A percentile compares a stretch with the other conserved stretches of the same genome.
These are phyloP conservation scores for Endoconidiophora laricicola DNA, from an alignment of 2,329 filamentous ascomycete species.

Conservation along the genomic window DNA sequence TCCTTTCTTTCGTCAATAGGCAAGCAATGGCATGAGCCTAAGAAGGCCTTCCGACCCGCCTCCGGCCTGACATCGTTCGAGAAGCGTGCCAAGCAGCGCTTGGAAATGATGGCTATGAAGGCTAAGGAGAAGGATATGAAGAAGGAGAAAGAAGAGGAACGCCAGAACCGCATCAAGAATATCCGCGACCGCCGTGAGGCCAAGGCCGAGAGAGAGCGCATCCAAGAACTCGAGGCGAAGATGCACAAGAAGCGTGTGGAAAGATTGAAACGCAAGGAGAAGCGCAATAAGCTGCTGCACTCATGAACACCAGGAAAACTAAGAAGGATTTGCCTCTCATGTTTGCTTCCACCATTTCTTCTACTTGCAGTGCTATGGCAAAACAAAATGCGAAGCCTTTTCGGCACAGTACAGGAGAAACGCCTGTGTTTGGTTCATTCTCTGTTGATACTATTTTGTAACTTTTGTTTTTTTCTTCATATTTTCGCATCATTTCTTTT, in stretches of 20 bases:
- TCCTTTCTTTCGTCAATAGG: constrained; percentile 32
- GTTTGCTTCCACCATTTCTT: no score
- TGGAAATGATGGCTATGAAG: constrained; percentile 60
- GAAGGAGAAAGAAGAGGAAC: constrained; percentile 81
- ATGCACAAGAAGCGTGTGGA: constrained; percentile 96
- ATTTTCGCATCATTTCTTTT: background rate
- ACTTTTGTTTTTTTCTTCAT: constrained; percentile 3
- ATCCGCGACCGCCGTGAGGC: constrained; percentile 74
- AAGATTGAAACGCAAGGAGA: constrained; percentile 84
- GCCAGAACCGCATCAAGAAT: constrained; percentile 63
- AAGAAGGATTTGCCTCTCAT: constrained; percentile 2
- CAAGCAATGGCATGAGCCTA: constrained; percentile 82
- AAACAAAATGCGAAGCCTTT: no score
- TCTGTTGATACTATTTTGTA: background rate
- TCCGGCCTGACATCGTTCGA: constrained; percentile 65
- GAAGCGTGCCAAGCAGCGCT: constrained; percentile 55
- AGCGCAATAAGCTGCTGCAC: constrained; percentile 74
- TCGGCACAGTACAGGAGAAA: no score
- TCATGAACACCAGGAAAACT: constrained; percentile 28
- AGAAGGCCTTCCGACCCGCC: constrained; percentile 70
- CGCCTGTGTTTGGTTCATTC: background rate
- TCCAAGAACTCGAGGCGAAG: constrained; percentile 87
- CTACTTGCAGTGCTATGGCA: background rate
- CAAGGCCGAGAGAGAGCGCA: constrained; percentile 86
- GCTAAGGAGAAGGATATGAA: constrained; percentile 91